Base-by-base conservation (phyloP, 78 protist genomes). In the Diacronema lutheri region DNA sequence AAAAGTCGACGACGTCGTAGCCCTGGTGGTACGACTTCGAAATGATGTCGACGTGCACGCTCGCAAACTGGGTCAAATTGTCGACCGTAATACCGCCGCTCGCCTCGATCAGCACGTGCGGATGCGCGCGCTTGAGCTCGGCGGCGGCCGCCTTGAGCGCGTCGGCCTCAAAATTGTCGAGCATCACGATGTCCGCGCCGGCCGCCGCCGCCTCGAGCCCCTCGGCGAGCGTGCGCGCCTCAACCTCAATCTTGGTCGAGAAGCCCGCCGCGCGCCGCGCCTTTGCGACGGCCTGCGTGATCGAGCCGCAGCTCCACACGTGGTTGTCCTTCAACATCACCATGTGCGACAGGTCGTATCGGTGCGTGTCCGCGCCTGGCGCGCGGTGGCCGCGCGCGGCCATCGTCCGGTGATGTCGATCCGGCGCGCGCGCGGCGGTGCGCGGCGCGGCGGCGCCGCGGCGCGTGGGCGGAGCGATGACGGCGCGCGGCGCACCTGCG, bases 171-270 rank as follows among this genome's bases (percentile, higher is more conserved):
- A 19, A 89, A 68, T 96, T 96, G 81, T 96, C 98, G 11, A 96
- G 86, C 98, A 96, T 96, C 13, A 95, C 92, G 7, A 96, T 80
- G 60, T 95, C 97, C 5, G 97, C 97, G 35, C 98, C 98, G 2
- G 95, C 92, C 33, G n/a, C 0, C 71, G 69, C 4, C 0, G 98
- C 96, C 57, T 91, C 93, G 23, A 23, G 13, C 1, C 95, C 97
- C 11, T 95, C 97, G 33, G 4, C 33, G 90, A 56, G 77, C 80
- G 12, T 35, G 62, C 35, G 88, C 50, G 89, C 94, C 72, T 96
- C 96, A 21, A 96, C 98, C 76, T 96, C 98, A 0, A 96, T 87
- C 87, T 95, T 95, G 46, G 91, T 26, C 9, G 97, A 33, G 81
- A 96, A 96, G 1, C 98, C 98, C 37, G 92, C 88, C 0, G 88